phyloP scores from a whole-genome alignment of 441 rosid species.

The Erysimum cheiri region DNA sequence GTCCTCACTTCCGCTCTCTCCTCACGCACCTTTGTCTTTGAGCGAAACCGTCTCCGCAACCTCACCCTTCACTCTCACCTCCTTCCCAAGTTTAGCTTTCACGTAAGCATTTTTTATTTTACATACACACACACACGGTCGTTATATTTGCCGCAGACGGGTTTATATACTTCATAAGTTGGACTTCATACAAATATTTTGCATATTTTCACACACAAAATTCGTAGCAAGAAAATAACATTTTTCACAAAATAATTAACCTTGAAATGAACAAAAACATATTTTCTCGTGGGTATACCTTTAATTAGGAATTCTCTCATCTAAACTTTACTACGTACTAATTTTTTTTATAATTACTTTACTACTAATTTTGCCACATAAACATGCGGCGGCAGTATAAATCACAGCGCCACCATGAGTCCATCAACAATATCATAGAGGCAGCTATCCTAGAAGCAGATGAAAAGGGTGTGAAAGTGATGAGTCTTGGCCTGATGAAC shows the following conservation, averaged over 20 bases:
- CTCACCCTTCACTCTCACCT: slow-evolving; percentile 55
- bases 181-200: background rate
- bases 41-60: slow-evolving; percentile 48
- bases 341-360: background rate
- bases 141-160: background rate
- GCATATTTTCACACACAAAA: background rate
- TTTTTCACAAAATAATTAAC: no score
- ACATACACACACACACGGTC: background rate
- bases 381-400: slow-evolving; percentile 23
- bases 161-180: background rate
- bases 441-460: slow-evolving; percentile 68
- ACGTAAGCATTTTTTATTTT: background rate
- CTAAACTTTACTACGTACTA: background rate
- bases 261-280: no score
- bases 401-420: slow-evolving; percentile 22
- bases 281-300: no score
- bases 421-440: slow-evolving; percentile 61
- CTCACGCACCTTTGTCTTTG: slow-evolving; percentile 36
- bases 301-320: background rate
- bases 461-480: slow-evolving; percentile 59
- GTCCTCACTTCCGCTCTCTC: slow-evolving; percentile 27
- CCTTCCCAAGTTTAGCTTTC: slow-evolving; percentile 45
- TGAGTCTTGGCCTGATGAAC: slow-evolving; percentile 73
- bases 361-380: slow-evolving; percentile 12
- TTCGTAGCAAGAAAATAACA: no score